Base-by-base conservation (phyloP, 345 rosid genomes). In the Diplotaxis tenuifolia region DNA sequence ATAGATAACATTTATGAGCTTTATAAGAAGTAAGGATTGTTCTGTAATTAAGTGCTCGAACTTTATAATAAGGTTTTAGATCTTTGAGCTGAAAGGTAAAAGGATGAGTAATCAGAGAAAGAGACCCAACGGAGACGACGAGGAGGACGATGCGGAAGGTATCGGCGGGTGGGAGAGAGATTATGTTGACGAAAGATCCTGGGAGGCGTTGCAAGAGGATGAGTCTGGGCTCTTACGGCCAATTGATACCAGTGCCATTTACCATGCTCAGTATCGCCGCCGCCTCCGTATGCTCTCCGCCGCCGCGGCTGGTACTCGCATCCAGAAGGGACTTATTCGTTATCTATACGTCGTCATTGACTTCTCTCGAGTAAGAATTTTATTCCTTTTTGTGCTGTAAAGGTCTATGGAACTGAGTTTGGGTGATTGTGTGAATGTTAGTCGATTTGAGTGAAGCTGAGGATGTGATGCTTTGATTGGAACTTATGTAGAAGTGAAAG, bases 291-390 rank as follows among this genome's bases (percentile, higher is more conserved):
- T 87, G n/a, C 89, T 86, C 71, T 82, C 95, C 19, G 67, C 91
- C 4, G 56, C 85, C 34, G 78, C 85, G 0, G 42, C 89, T n/a
- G 60, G 90, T 61, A 75, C 87, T 78, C 85, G 91, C 14, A 88
- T 95, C 28, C 99, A 92, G 49, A 95, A 92, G 80, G 99, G 97
- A 31, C 96, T 95, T 74, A 94, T 92, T 70, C 90, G 97, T 32
- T 91, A 88, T 74, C 86, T 95, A 25, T 95, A 85, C 79, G 67
- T 95, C 29, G 90, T 92, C 75, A 77, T 92, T 36, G 97, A 92
- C 81, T 89, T 92, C 83, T 90, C 96, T 53, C 76, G 84, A 90
- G 98, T 91, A 80, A 5, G 1, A 6, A 1, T 7, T 65, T 55
- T 57, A 10, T 54, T 20, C 71, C 55, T 15, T 61, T 58, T 68